Conservation (phyloP, 208 protist genomes). For the Endotrypanum monterogeii region DNA sequence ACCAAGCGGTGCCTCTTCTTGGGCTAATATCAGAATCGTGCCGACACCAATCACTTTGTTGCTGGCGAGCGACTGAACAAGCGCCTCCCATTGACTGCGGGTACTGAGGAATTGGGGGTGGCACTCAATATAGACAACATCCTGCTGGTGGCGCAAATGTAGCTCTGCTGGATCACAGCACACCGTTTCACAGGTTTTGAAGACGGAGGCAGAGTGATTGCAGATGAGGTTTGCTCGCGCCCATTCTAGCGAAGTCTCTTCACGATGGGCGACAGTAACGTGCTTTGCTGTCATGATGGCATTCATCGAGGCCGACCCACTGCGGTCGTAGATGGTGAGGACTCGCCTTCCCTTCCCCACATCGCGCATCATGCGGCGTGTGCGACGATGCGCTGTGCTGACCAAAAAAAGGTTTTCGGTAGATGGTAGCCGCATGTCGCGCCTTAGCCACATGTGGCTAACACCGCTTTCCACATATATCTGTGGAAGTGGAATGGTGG, state of each 20-base stretch:
- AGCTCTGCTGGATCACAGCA: constrained; percentile 48
- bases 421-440: constrained; percentile 41
- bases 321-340: constrained; percentile 78
- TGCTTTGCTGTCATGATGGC: constrained; percentile 77
- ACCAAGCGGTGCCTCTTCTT: constrained; percentile 69
- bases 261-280: constrained; percentile 64
- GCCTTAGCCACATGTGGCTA: constrained; percentile 64
- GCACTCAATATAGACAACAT: constrained; percentile 81
- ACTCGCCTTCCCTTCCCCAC: constrained; percentile 65
- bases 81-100: constrained; percentile 52
- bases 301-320: constrained; percentile 67
- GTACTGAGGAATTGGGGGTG: constrained; percentile 51
- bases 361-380: constrained; percentile 70
- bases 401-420: constrained; percentile 57
- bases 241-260: constrained; percentile 50
- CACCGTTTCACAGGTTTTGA: constrained; percentile 62
- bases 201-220: constrained; percentile 66
- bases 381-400: constrained; percentile 67
- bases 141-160: constrained; percentile 31
- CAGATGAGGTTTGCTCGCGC: constrained; percentile 67
- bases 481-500: constrained; percentile 49
- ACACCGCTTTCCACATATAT: constrained; percentile 80
- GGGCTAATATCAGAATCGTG: constrained; percentile 65
- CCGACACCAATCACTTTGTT: constrained; percentile 58
- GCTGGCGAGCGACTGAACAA: constrained; percentile 40